A percentile compares a stretch with the other conserved stretches of the same genome.
Evolutionary conservation across 805 yeast species (phyloP).

Genomic region (Yamadazyma laniorum): DNA sequence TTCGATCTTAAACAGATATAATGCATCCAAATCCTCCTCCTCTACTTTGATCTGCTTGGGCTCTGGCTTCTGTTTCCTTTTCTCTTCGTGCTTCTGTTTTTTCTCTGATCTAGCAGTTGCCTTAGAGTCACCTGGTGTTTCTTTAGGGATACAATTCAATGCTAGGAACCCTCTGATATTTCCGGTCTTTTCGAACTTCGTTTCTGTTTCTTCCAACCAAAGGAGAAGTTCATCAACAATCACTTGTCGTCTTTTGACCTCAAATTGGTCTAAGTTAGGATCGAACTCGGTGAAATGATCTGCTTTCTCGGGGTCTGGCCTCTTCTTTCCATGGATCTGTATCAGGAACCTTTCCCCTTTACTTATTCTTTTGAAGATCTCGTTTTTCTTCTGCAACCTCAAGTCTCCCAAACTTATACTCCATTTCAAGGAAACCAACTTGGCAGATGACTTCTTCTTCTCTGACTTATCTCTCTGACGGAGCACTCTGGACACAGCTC

Average conservation of each 20-base stretch:
- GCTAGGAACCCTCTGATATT: conserved; percentile 22
- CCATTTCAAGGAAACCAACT: conserved; percentile 34
- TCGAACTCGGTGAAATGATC: background rate
- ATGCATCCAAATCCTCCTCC: conserved; percentile 38
- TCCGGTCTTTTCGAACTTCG: conserved; percentile 29
- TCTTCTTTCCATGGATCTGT: conserved; percentile 10
- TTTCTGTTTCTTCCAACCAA: conserved; percentile 30
- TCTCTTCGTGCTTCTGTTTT: conserved; percentile 16
- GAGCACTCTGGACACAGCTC: conserved; percentile 27
- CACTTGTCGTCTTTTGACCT: conserved; percentile 28
- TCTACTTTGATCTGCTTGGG: conserved; percentile 10
- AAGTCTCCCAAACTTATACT: conserved; percentile 39
- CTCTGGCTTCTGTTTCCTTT: conserved; percentile 15
- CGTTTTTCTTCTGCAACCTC: conserved; percentile 35
- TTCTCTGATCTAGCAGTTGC: conserved; percentile 11
- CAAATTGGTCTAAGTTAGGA: conserved; percentile 14
- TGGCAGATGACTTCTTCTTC: conserved; percentile 36
- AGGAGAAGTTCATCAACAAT: conserved; percentile 24
- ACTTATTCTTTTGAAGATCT: conserved; percentile 28
- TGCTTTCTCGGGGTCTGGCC: conserved; percentile 10
- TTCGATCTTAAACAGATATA: conserved; percentile 41
- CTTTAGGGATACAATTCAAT: conserved; percentile 21
- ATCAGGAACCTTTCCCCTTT: conserved; percentile 32
- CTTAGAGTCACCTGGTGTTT: conserved; percentile 5
- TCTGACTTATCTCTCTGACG: conserved; percentile 30